phyloP scores from a whole-genome alignment of 768 basidiomycete genomes.

The Coprinellus aureogranulatus region DNA sequence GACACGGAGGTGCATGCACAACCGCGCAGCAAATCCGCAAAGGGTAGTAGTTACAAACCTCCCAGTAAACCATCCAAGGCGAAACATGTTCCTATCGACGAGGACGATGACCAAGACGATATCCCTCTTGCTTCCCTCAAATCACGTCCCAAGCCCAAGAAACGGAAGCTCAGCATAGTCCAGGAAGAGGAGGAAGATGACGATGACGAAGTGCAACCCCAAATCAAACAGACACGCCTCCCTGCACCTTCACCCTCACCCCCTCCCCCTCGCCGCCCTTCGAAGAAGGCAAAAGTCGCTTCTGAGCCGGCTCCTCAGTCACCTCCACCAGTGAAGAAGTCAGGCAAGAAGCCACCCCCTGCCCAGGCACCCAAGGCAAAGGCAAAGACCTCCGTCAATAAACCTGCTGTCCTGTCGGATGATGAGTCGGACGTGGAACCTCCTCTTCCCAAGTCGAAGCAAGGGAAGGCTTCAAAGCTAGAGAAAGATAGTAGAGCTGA shows the following conservation, averaged over 20 bases:
- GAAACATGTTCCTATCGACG: background rate
- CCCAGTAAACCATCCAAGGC: background rate
- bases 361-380: background rate
- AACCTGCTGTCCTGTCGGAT: too few species aligned
- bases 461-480: background rate
- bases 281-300: background rate
- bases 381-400: too few species aligned
- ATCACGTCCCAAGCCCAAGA: background rate
- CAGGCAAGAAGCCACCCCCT: background rate
- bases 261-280: background rate
- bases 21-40: background rate
- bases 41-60: too few species aligned
- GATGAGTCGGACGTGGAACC: too few species aligned
- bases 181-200: conserved; percentile 10
- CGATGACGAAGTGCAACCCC: background rate
- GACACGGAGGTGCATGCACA: background rate
- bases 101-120: background rate
- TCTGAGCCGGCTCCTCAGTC: background rate
- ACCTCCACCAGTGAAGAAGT: background rate
- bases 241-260: background rate
- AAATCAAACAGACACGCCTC: background rate
- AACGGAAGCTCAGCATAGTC: conserved; percentile 11
- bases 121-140: background rate
- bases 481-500: background rate
- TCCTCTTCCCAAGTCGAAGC: too few species aligned